Percentiles rank a stretch among this genome's conserved stretches.
phyloP scores from a whole-genome alignment of 805 yeast species.

The Candida insectalens region DNA sequence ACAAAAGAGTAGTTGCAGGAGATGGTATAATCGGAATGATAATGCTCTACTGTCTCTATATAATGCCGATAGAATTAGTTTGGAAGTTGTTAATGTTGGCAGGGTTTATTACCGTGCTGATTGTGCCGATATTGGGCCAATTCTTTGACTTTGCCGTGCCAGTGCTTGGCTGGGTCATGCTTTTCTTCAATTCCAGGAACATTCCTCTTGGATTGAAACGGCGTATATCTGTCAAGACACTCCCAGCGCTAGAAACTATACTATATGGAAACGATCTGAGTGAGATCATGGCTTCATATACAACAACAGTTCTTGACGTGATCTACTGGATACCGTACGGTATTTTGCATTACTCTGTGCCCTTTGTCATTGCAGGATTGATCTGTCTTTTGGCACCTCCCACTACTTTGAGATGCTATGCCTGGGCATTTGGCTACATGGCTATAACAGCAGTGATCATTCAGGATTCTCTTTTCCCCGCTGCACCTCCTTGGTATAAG shows the following conservation, averaged over 20 bases:
- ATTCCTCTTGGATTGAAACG: constrained; percentile 73
- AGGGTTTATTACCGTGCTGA: constrained; percentile 22
- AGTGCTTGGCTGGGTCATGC: constrained; percentile 75
- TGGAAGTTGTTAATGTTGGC: constrained; percentile 10
- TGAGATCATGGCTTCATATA: constrained; percentile 70
- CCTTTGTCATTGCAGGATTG: constrained; percentile 74
- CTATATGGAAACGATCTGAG: constrained; percentile 88
- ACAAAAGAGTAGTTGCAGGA: constrained; percentile 5
- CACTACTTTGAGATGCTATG: constrained; percentile 69
- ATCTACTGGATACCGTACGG: constrained; percentile 96
- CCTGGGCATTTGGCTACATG: constrained; percentile 92
- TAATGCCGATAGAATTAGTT: constrained; percentile 12
- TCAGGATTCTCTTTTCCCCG: constrained; percentile 71
- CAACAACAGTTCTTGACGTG: constrained; percentile 59
- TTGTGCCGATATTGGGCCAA: constrained; percentile 73
- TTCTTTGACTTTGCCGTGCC: constrained; percentile 81
- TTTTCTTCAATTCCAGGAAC: constrained; percentile 69
- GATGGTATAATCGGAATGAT: constrained; percentile 11
- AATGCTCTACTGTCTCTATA: constrained; percentile 15
- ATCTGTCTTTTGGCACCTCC: constrained; percentile 90
- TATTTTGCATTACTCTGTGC: constrained; percentile 78
- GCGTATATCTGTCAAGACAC: constrained; percentile 76
- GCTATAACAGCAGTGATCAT: constrained; percentile 76
- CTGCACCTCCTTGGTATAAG: constrained; percentile 98
- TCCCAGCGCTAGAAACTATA: constrained; percentile 90